A percentile compares a stretch with the other conserved stretches of the same genome.
Conservation (phyloP, 768 basidiomycete species). For the Saitozyma podzolica region DNA sequence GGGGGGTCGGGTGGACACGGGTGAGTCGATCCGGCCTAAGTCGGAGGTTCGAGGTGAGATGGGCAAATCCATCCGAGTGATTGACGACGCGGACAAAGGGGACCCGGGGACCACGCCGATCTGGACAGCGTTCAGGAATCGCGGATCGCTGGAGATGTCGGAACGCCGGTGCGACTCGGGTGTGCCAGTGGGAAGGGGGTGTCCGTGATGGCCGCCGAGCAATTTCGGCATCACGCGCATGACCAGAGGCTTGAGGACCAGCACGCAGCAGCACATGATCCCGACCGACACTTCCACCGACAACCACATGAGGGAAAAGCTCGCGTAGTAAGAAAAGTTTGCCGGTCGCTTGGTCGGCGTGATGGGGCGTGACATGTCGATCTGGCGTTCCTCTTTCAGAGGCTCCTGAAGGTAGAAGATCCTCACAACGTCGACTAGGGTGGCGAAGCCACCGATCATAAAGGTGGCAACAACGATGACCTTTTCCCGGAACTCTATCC, state of each 20-base stretch:
- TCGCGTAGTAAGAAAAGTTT: constrained; percentile 39
- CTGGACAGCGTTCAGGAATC: too few relatives aligned
- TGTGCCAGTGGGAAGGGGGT: too few relatives aligned
- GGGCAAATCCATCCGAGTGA: too few relatives aligned
- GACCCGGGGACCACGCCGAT: too few relatives aligned
- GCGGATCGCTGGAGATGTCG: too few relatives aligned
- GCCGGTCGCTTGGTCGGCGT: constrained; percentile 11
- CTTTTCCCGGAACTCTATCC: constrained; percentile 47
- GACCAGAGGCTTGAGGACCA: constrained; percentile 49
- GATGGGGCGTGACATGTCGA: constrained; percentile 6
- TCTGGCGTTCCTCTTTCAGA: constrained; percentile 23
- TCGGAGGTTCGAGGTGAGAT: too few relatives aligned
- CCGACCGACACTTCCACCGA: constrained; percentile 46
- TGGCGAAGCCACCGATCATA: constrained; percentile 46
- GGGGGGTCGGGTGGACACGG: too few relatives aligned
- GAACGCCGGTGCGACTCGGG: too few relatives aligned
- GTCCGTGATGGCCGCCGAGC: constrained; percentile 6
- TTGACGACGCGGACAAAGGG: too few relatives aligned
- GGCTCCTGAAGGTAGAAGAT: constrained; percentile 49
- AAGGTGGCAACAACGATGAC: constrained; percentile 47
- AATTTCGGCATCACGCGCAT: constrained; percentile 40
- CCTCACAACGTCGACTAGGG: constrained; percentile 48
- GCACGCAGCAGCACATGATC: constrained; percentile 42
- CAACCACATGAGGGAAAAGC: constrained; percentile 47
- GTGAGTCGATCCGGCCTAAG: too few relatives aligned